Percentiles rank a stretch among this genome's conserved stretches.
These are phyloP conservation scores for Quercus alba DNA, from an alignment of 306 rosid species.

Conservation along the genomic window DNA sequence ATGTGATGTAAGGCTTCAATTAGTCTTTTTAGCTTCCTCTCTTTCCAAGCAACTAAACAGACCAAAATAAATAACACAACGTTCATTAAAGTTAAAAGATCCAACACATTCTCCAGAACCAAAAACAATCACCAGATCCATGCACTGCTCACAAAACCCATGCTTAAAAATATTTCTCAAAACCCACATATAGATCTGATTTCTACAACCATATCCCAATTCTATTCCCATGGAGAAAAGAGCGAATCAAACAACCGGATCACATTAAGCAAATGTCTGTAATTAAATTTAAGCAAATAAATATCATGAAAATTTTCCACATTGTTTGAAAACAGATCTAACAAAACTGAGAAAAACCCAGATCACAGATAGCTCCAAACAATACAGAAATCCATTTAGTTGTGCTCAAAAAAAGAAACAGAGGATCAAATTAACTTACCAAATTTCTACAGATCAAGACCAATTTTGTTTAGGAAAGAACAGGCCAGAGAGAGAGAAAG, in stretches of 20 bases:
- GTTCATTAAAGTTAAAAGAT: constrained; percentile 8
- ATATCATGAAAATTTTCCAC: neutral
- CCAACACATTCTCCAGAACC: constrained; percentile 16
- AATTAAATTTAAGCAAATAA: neutral
- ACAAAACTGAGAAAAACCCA: constrained; percentile 24
- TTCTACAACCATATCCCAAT: constrained; percentile 4
- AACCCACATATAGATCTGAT: constrained; percentile 31
- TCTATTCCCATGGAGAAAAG: neutral
- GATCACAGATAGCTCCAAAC: constrained; percentile 20
- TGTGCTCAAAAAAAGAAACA: neutral
- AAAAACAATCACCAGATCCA: constrained; percentile 18
- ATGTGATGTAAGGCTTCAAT: neutral
- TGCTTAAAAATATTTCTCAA: neutral
- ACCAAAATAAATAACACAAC: neutral
- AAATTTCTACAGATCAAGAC: neutral
- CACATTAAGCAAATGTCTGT: neutral
- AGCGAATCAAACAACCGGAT: constrained; percentile 19
- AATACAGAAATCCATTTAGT: constrained; percentile 8
- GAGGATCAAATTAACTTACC: constrained; percentile 18
- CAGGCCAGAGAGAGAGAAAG: neutral
- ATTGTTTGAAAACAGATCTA: constrained; percentile 43
- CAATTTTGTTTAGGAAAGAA: neutral
- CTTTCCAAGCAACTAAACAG: constrained; percentile 2
- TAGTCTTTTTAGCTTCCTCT: neutral
- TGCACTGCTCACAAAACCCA: constrained; percentile 2